Evolutionary conservation across 2,329 filamentous ascomycete species (phyloP).

Genomic region (Blastomyces parvus): DNA sequence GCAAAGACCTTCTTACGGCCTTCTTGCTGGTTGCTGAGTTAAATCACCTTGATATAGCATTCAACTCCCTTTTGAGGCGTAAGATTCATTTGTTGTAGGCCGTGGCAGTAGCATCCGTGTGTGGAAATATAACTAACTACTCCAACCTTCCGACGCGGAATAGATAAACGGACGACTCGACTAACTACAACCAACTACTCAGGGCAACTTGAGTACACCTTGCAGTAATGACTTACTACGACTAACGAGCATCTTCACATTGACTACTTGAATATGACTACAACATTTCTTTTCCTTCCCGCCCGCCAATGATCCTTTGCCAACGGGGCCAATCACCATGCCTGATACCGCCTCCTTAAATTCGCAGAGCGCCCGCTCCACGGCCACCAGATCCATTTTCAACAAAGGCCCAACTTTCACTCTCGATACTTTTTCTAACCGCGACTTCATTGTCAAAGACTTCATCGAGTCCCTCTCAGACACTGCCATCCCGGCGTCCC

Average conservation of each 20-base stretch:
- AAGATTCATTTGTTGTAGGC: neutral
- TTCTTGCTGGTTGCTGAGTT: neutral
- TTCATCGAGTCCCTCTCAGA: slow-evolving; percentile 93
- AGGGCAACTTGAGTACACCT: neutral
- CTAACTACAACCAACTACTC: neutral
- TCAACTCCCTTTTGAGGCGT: neutral
- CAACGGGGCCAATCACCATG: slow-evolving; percentile 22
- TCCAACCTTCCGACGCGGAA: too few species aligned
- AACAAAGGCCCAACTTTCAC: slow-evolving; percentile 73
- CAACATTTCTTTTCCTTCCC: neutral
- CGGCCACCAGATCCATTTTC: slow-evolving; percentile 52
- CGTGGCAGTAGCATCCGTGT: neutral
- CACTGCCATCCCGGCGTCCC: slow-evolving; percentile 59
- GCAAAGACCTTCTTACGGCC: neutral
- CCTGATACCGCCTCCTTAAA: slow-evolving; percentile 29
- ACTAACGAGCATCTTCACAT: neutral
- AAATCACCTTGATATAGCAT: neutral
- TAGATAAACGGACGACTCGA: neutral
- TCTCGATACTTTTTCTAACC: slow-evolving; percentile 76
- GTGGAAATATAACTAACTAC: neutral
- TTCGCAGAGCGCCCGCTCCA: slow-evolving; percentile 10
- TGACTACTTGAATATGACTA: slow-evolving; percentile 2
- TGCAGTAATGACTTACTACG: neutral
- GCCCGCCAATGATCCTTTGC: neutral
- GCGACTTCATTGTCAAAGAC: slow-evolving; percentile 96